Base-by-base conservation (phyloP, 1,139 yeast species). In the Blastobotrys illinoisensis region DNA sequence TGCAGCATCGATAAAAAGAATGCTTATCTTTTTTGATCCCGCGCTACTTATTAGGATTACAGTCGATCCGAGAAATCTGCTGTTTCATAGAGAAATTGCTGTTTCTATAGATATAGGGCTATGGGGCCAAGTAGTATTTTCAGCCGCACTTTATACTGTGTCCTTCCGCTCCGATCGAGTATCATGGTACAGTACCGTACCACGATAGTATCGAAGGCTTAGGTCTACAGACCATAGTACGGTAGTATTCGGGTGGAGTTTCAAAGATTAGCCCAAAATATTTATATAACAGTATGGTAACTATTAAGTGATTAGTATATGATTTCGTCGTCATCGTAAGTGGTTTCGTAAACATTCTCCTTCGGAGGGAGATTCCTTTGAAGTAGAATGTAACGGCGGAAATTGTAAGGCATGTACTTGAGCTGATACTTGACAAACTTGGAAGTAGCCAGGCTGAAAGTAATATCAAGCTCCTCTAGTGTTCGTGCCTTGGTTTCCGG, bases 401-500 rank as follows among this genome's bases (percentile, higher is more conserved):
- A 51, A 54, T 67, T 65, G 61, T 60, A 63, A 2, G 74, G 74
- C 23, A 69, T 49, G 53, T 67, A 57, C 51, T 60, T 58, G 48
- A 70, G 11, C 60, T 74, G 74, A 60, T 73, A 70, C 43, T 60
- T 57, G 54, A 70, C 64, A 56, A 71, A 72, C 36, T 62, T 62
- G 11, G 58, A 52, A 6, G 75, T 71, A 3, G 74, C 66, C 9
- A 72, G 69, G 44, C 69, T 64, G 56, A 74, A 74, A 24, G 74
- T 73, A 40, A 64, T 61, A 62, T 82, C 86, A 68, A 83, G 72
- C 65, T 82, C 85, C 66, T 82, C 86, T 62, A 82, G 74, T 2
- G 83, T 77, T 54, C 79, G 72, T 23, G 79, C 82, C 63, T 80
- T 79, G 1, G 87, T 82, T 65, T 83, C 87, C 1, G 87, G 87